phyloP scores from a whole-genome alignment of 2,329 filamentous ascomycete genomes.

The Cercospora sojina region DNA sequence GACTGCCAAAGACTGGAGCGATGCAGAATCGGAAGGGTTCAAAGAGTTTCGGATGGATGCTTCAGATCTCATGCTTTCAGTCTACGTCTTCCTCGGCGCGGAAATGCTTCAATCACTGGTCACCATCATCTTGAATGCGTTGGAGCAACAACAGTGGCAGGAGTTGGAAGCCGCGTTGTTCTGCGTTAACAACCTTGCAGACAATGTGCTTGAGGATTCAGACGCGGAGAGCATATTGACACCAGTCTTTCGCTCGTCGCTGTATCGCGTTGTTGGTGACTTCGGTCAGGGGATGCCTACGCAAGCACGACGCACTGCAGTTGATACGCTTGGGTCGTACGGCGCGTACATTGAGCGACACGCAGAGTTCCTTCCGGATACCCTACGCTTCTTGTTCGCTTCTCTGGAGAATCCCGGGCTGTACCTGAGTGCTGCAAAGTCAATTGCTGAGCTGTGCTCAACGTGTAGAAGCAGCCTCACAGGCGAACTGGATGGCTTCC shows the following conservation, averaged over 20 bases:
- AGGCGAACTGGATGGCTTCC: conserved; percentile 64
- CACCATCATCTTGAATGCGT: conserved; percentile 43
- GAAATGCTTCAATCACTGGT: conserved; percentile 51
- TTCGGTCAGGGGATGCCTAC: conserved; percentile 54
- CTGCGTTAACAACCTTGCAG: conserved; percentile 66
- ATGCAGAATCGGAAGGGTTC: conserved; percentile 51
- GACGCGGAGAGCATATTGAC: conserved; percentile 59
- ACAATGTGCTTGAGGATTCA: conserved; percentile 61
- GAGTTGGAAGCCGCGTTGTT: conserved; percentile 55
- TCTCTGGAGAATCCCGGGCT: conserved; percentile 61
- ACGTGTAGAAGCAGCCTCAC: conserved; percentile 71
- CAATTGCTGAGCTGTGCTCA: conserved; percentile 71
- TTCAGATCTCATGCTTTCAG: conserved; percentile 71
- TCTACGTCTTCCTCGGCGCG: conserved; percentile 57
- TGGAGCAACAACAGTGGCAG: conserved; percentile 48
- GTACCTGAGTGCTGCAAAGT: conserved; percentile 68
- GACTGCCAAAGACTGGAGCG: conserved; percentile 64
- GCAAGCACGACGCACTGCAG: conserved; percentile 65
- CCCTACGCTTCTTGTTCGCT: conserved; percentile 71
- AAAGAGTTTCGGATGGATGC: conserved; percentile 72
- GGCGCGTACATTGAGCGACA: conserved; percentile 74
- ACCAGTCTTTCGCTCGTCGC: conserved; percentile 63
- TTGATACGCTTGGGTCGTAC: conserved; percentile 70
- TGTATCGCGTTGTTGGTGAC: conserved; percentile 53
- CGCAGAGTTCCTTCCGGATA: conserved; percentile 64